Evolutionary conservation across 495 filamentous ascomycete species (phyloP).

Genomic region (Hapsidospora chrysogenum): DNA sequence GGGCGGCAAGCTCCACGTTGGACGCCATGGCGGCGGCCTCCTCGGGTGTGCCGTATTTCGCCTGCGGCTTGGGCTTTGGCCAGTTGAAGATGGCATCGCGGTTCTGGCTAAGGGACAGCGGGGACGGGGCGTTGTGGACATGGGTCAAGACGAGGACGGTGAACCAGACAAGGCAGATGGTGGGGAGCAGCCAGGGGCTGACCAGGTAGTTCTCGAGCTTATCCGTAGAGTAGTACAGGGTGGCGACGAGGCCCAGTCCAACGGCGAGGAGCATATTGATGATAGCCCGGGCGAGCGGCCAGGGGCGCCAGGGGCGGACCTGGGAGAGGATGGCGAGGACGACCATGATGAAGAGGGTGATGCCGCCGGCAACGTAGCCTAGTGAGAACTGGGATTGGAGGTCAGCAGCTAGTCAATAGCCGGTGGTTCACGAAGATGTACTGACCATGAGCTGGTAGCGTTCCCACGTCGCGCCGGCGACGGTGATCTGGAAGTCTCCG

Average conservation of each 20-base stretch:
- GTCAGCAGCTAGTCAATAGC: not conserved
- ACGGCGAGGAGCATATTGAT: conserved; percentile 17
- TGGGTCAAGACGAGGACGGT: conserved; percentile 18
- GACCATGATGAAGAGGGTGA: conserved; percentile 22
- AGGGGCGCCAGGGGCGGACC: conserved; percentile 12
- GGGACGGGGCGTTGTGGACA: conserved; percentile 14
- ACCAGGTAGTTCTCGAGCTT: conserved; percentile 9
- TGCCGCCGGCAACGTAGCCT: conserved; percentile 26
- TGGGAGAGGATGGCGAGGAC: conserved; percentile 19
- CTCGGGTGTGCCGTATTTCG: too few relatives aligned
- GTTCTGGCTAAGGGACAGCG: too few relatives aligned
- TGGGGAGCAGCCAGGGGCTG: conserved; percentile 22
- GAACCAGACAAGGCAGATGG: conserved; percentile 16
- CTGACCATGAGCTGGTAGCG: conserved; percentile 30
- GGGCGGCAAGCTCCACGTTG: too few relatives aligned
- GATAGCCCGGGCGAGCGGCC: conserved; percentile 17
- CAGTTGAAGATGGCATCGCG: too few relatives aligned
- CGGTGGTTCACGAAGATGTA: conserved; percentile 1
- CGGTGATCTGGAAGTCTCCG: conserved; percentile 5
- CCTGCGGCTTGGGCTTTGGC: too few relatives aligned
- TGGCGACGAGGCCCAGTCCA: conserved; percentile 13
- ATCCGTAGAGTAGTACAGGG: conserved; percentile 9
- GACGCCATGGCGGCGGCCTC: too few relatives aligned
- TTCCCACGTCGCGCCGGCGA: conserved; percentile 1
- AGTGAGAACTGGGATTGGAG: conserved; percentile 16